Evolutionary conservation across 202 grass and related monocot genomes (phyloP).

Genomic region (Elaeis oleifera): DNA sequence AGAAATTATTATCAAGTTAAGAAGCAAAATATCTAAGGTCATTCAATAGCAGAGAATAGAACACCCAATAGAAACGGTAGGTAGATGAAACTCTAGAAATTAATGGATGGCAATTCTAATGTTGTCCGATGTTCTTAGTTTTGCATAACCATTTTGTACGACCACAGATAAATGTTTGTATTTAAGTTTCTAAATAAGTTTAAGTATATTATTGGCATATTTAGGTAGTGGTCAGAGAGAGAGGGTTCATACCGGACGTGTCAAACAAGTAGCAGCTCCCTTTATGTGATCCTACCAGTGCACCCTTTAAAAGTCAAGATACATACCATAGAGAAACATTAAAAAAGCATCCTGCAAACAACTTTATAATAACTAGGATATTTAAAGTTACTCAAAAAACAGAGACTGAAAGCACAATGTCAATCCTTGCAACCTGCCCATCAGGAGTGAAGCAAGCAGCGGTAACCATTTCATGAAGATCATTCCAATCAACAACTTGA

Average conservation of each 20-base stretch:
- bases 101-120: too few species aligned
- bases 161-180: too few species aligned
- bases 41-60: too few species aligned
- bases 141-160: too few species aligned
- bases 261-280: slow-evolving; percentile 92
- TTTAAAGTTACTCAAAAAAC: not conserved
- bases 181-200: too few species aligned
- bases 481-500: slow-evolving; percentile 95
- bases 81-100: too few species aligned
- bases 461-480: slow-evolving; percentile 99
- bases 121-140: too few species aligned
- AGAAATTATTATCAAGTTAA: slow-evolving; percentile 18
- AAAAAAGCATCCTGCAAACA: slow-evolving; percentile 3
- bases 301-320: slow-evolving; percentile 55
- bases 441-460: slow-evolving; percentile 87
- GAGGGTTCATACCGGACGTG: slow-evolving; percentile 62
- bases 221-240: not conserved
- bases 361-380: not conserved
- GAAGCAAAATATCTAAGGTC: slow-evolving; percentile 12
- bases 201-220: too few species aligned
- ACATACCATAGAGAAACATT: not conserved
- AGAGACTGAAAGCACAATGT: not conserved
- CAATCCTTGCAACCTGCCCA: slow-evolving; percentile 56
- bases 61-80: too few species aligned
- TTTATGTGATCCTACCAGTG: slow-evolving; percentile 90